phyloP scores from a whole-genome alignment of 2,329 filamentous ascomycete genomes.

The Neofusicoccum sp. region DNA sequence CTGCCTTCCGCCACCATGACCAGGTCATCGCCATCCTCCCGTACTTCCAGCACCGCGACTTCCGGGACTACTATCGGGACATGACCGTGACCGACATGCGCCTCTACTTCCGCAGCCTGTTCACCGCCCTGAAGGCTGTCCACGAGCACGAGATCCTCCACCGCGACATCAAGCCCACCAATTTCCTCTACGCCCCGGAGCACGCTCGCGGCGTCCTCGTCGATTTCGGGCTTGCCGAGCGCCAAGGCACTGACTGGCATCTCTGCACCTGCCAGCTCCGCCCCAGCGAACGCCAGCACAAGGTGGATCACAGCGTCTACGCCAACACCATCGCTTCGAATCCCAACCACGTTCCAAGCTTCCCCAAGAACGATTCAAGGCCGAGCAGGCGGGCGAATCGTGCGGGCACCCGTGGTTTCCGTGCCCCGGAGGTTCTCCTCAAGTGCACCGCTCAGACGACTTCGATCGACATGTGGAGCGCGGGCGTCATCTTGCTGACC shows the following conservation, averaged over 20 bases:
- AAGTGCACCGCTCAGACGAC: conserved; percentile 96
- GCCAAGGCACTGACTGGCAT: conserved; percentile 67
- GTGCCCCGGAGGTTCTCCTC: conserved; percentile 91
- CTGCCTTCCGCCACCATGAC: conserved; percentile 90
- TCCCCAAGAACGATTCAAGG: conserved; percentile 85
- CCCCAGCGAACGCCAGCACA: conserved; percentile 58
- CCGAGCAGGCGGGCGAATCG: conserved; percentile 88
- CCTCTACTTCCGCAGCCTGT: conserved; percentile 84
- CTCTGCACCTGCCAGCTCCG: conserved; percentile 78
- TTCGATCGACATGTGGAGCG: conserved; percentile 93
- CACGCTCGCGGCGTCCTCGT: conserved; percentile 84
- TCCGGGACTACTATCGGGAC: conserved; percentile 88
- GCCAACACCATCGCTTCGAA: conserved; percentile 47
- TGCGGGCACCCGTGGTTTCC: conserved; percentile 91
- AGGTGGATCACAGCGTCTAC: conserved; percentile 58
- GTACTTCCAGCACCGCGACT: conserved; percentile 94
- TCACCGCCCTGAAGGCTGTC: conserved; percentile 79
- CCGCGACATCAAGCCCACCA: conserved; percentile 95
- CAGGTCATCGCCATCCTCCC: conserved; percentile 93
- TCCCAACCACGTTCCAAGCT: conserved; percentile 54
- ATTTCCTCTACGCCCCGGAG: conserved; percentile 87
- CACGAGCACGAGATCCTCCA: conserved; percentile 85
- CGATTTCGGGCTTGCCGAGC: conserved; percentile 96
- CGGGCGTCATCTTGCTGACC: conserved; percentile 94
- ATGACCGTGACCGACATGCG: conserved; percentile 85